A percentile compares a stretch with the other conserved stretches of the same genome.
These are phyloP conservation scores for Tylopilus plumbeoviolaceoides DNA, from an alignment of 768 basidiomycete genomes.

Conservation along the genomic window DNA sequence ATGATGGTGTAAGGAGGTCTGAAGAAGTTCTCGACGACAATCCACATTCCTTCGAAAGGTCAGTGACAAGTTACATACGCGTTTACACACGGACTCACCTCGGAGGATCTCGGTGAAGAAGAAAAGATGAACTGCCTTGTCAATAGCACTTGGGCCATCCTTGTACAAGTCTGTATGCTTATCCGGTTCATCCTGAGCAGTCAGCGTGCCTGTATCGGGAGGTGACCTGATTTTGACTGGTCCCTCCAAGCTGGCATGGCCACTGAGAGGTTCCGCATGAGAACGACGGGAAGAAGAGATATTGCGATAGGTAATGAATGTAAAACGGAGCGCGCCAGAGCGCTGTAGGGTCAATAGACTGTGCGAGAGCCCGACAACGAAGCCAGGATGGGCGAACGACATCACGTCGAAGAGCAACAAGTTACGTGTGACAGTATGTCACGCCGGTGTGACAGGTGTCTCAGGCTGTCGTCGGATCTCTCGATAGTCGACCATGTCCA, in stretches of 20 bases:
- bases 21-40: slow-evolving; percentile 89
- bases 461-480: too few species aligned
- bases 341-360: slow-evolving; percentile 32
- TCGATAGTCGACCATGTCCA: slow-evolving; percentile 38
- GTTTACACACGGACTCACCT: slow-evolving; percentile 50
- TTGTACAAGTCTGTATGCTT: slow-evolving; percentile 66
- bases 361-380: slow-evolving; percentile 50
- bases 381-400: slow-evolving; percentile 53
- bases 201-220: slow-evolving; percentile 29
- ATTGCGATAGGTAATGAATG: slow-evolving; percentile 44
- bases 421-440: slow-evolving; percentile 24
- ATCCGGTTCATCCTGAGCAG: slow-evolving; percentile 41
- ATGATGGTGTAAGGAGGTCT: slow-evolving; percentile 97
- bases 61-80: slow-evolving; percentile 5
- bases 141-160: slow-evolving; percentile 82
- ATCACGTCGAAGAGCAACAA: slow-evolving; percentile 35
- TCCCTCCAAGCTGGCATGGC: slow-evolving; percentile 19
- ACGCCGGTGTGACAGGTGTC: slow-evolving; percentile 28
- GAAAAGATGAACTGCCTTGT: slow-evolving; percentile 95
- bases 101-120: slow-evolving; percentile 98
- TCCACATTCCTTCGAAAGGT: slow-evolving; percentile 82
- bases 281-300: slow-evolving; percentile 23
- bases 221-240: slow-evolving; percentile 32
- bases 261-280: slow-evolving; percentile 19
- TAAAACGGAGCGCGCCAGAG: slow-evolving; percentile 30